phyloP scores from a whole-genome alignment of 2,329 filamentous ascomycete genomes.

The Aspergillus costaricaensis region DNA sequence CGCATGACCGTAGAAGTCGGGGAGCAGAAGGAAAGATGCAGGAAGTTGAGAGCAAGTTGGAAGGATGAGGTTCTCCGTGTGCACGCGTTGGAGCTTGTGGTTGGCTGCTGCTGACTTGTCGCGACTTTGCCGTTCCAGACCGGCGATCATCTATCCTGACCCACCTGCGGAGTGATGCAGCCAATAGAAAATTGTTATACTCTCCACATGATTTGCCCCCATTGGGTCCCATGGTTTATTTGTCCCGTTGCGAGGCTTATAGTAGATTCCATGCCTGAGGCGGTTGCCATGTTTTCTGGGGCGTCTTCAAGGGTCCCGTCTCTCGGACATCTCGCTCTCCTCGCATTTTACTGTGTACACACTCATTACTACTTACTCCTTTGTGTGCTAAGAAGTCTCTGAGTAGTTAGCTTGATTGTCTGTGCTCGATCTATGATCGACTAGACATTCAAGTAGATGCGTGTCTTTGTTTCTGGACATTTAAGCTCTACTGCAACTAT shows the following conservation, averaged over 20 bases:
- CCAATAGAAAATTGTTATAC: too few species aligned
- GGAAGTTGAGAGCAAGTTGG: conserved; percentile 21
- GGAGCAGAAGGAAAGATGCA: conserved; percentile 6
- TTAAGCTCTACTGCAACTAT: too few species aligned
- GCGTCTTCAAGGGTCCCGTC: background rate
- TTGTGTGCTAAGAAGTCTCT: too few species aligned
- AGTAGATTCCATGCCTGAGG: background rate
- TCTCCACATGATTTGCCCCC: conserved; percentile 5
- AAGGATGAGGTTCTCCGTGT: conserved; percentile 24
- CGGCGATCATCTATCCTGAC: background rate
- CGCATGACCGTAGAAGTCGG: conserved; percentile 23
- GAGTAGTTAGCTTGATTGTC: background rate
- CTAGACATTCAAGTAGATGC: background rate
- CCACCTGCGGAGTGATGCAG: background rate
- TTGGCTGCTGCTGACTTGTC: conserved; percentile 19
- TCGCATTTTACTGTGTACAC: background rate
- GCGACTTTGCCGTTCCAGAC: conserved; percentile 7
- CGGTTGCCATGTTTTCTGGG: background rate
- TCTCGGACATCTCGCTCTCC: background rate
- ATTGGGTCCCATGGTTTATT: conserved; percentile 1
- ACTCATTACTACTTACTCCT: too few species aligned
- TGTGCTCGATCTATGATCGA: background rate
- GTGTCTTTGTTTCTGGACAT: background rate
- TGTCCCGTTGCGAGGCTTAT: background rate
- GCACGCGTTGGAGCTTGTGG: conserved; percentile 20